These are phyloP conservation scores for Orbilia brochopaga DNA, from an alignment of 2,329 filamentous ascomycete species.

Conservation along the genomic window DNA sequence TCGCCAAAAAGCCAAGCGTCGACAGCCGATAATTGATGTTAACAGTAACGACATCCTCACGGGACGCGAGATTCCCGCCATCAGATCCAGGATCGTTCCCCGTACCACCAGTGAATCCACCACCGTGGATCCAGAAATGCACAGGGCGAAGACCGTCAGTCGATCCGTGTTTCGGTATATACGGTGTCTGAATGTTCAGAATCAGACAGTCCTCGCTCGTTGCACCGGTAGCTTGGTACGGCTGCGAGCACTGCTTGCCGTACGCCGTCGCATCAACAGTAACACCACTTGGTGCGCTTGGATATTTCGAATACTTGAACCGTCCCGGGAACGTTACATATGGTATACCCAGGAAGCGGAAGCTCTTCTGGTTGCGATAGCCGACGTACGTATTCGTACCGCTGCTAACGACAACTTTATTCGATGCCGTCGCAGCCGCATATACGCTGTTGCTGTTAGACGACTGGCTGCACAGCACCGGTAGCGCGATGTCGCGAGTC, in stretches of 20 bases:
- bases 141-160: slow-evolving; percentile 59
- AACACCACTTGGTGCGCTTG: slow-evolving; percentile 61
- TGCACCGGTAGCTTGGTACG: slow-evolving; percentile 54
- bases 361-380: slow-evolving; percentile 64
- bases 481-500: slow-evolving; percentile 56
- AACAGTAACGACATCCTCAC: slow-evolving; percentile 67
- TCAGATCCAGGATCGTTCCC: slow-evolving; percentile 60
- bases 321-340: slow-evolving; percentile 61
- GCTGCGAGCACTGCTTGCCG: slow-evolving; percentile 60
- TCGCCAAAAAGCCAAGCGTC: slow-evolving; percentile 66
- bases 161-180: slow-evolving; percentile 57
- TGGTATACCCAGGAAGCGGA: slow-evolving; percentile 62
- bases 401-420: slow-evolving; percentile 56
- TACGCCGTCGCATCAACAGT: slow-evolving; percentile 61
- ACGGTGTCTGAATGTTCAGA: slow-evolving; percentile 62
- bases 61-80: slow-evolving; percentile 65
- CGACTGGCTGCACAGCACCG: slow-evolving; percentile 63
- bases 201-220: slow-evolving; percentile 62
- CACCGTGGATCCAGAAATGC: slow-evolving; percentile 65
- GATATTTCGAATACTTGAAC: slow-evolving; percentile 60
- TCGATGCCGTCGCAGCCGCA: slow-evolving; percentile 56
- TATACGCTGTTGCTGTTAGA: slow-evolving; percentile 40
- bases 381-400: slow-evolving; percentile 61
- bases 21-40: slow-evolving; percentile 67
- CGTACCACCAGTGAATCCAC: slow-evolving; percentile 64